phyloP scores from a whole-genome alignment of 2,329 filamentous ascomycete species.

The Venturia aucupariae region DNA sequence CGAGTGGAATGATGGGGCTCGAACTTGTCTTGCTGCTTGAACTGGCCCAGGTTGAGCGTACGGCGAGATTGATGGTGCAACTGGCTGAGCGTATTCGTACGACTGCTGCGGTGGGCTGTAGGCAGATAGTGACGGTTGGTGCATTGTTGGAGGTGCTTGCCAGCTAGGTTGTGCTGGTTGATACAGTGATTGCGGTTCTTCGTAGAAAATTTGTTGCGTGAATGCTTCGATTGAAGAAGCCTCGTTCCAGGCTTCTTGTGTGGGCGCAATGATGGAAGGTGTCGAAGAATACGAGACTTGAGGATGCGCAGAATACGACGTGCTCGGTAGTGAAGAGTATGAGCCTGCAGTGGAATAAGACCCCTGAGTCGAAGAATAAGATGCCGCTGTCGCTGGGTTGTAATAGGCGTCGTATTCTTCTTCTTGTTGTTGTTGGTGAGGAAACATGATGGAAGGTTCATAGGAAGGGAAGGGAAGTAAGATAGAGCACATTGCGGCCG shows the following conservation, averaged over 20 bases:
- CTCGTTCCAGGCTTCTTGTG: not conserved
- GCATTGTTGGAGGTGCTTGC: not conserved
- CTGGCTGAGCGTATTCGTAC: not conserved
- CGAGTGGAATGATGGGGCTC: slow-evolving; percentile 2
- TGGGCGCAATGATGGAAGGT: not conserved
- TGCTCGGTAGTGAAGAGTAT: not conserved
- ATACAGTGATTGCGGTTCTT: slow-evolving; percentile 10
- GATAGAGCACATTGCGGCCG: not conserved
- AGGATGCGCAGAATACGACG: not conserved
- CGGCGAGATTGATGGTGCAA: not conserved
- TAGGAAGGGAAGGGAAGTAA: not conserved
- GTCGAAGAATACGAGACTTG: not conserved
- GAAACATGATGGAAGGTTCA: slow-evolving; percentile 6
- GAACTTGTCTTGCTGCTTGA: not conserved
- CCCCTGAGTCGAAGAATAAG: not conserved
- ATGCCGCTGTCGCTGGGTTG: not conserved
- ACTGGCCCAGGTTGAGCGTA: not conserved
- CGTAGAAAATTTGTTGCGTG: slow-evolving; percentile 4
- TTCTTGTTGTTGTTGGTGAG: not conserved
- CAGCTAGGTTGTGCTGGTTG: not conserved
- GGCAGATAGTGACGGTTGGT: not conserved
- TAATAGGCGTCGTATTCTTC: slow-evolving; percentile 2
- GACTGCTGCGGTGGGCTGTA: slow-evolving; percentile 1
- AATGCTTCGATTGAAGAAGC: slow-evolving; percentile 1
- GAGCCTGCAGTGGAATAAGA: not conserved